phyloP scores from a whole-genome alignment of 75 land plant genomes.

The Pinus tabuliformis region DNA sequence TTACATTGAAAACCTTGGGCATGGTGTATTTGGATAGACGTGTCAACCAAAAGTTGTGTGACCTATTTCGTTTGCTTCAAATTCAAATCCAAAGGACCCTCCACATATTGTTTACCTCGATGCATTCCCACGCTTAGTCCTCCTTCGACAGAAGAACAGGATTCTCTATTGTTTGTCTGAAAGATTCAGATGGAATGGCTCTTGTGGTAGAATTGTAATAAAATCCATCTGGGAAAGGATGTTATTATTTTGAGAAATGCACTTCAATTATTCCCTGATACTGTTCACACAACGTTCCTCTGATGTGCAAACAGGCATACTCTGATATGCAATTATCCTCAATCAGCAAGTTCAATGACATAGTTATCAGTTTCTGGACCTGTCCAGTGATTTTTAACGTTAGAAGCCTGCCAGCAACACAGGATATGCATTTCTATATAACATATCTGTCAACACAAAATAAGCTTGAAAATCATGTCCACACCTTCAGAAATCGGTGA shows the following conservation, averaged over 20 bases:
- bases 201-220: not conserved
- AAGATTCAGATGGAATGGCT: not conserved
- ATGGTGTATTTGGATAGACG: not conserved
- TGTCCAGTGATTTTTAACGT: not conserved
- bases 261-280: not conserved
- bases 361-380: conserved; percentile 25
- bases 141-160: not conserved
- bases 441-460: not conserved
- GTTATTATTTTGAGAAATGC: not conserved
- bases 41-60: not conserved
- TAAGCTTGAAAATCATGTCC: not conserved
- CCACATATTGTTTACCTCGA: not conserved
- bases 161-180: not conserved
- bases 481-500: conserved; percentile 24
- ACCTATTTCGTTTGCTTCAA: conserved; percentile 1
- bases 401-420: not conserved
- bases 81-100: not conserved
- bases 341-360: conserved; percentile 10
- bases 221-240: not conserved
- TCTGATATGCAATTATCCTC: not conserved
- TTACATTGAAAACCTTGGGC: not conserved
- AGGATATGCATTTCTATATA: not conserved
- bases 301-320: not conserved
- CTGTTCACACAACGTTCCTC: not conserved
- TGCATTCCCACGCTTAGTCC: not conserved